Evolutionary conservation across 2,329 filamentous ascomycete species (phyloP).

Genomic region (Anisogramma anomala): DNA sequence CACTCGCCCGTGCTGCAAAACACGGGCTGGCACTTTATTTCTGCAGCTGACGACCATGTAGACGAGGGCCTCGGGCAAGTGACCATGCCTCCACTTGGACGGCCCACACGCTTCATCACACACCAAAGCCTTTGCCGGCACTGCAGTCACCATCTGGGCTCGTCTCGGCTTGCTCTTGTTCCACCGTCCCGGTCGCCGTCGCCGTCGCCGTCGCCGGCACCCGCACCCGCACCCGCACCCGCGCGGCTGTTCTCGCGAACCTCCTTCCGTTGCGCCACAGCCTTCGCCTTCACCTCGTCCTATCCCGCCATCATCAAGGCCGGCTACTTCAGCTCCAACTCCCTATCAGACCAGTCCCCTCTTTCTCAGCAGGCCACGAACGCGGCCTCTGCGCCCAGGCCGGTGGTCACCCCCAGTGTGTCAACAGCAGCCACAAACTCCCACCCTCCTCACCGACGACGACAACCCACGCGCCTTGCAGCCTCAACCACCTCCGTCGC

Average conservation of each 20-base stretch:
- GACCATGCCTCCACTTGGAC: constrained; percentile 12
- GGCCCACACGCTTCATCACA: constrained; percentile 3
- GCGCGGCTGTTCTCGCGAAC: constrained; percentile 17
- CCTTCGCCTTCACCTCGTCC: constrained; percentile 10
- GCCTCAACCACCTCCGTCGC: background rate
- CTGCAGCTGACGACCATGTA: background rate
- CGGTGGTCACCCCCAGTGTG: constrained; percentile 6
- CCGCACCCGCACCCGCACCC: background rate
- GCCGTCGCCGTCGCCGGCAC: background rate
- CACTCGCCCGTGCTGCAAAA: no score
- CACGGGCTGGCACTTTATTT: no score
- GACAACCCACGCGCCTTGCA: constrained; percentile 18
- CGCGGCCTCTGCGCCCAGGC: constrained; percentile 2
- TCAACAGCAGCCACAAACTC: background rate
- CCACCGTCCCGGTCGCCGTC: background rate
- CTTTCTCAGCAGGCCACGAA: constrained; percentile 13
- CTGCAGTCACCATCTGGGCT: constrained; percentile 16
- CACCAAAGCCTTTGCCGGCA: constrained; percentile 19
- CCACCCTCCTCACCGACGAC: constrained; percentile 19
- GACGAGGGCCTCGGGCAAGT: background rate
- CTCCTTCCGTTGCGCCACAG: constrained; percentile 13
- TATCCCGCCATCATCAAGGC: constrained; percentile 20
- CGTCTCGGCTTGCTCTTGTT: constrained; percentile 6
- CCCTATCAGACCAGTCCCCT: constrained; percentile 21
- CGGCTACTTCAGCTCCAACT: constrained; percentile 26